Evolutionary conservation across 257 asterid species (phyloP).

Genomic region (Echites panduratus): DNA sequence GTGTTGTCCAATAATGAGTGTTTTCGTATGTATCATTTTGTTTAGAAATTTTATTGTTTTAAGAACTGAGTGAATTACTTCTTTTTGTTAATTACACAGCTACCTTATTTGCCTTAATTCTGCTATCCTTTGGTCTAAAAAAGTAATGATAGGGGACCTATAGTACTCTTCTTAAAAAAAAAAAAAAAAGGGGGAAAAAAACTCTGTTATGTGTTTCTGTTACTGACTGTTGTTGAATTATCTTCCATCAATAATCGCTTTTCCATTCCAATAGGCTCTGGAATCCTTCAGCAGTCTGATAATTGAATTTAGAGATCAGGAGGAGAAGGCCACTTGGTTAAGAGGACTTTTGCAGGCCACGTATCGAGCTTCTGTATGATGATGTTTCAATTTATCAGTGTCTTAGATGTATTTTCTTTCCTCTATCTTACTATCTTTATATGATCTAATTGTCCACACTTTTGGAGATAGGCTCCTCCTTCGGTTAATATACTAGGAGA

Average conservation of each 20-base stretch:
- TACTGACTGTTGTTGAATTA: constrained; percentile 8
- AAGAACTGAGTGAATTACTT: background rate
- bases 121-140: too few relatives aligned
- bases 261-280: constrained; percentile 50
- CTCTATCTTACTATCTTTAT: constrained; percentile 10
- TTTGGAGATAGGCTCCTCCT: constrained; percentile 70
- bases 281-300: constrained; percentile 86
- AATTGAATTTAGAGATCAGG: constrained; percentile 70
- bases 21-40: background rate
- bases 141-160: too few relatives aligned
- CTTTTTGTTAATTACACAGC: background rate
- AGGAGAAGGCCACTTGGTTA: constrained; percentile 73
- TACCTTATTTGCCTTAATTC: background rate
- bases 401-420: constrained; percentile 11
- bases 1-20: background rate
- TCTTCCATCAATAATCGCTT: constrained; percentile 15
- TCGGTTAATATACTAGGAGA: constrained; percentile 74
- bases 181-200: too few relatives aligned
- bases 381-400: constrained; percentile 7
- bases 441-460: constrained; percentile 18
- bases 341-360: constrained; percentile 83
- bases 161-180: too few relatives aligned
- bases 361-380: constrained; percentile 96
- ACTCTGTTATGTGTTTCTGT: background rate
- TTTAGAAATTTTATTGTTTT: background rate